Conservation (phyloP, 1,284 basidiomycete species). For the Puccinia polysora region DNA sequence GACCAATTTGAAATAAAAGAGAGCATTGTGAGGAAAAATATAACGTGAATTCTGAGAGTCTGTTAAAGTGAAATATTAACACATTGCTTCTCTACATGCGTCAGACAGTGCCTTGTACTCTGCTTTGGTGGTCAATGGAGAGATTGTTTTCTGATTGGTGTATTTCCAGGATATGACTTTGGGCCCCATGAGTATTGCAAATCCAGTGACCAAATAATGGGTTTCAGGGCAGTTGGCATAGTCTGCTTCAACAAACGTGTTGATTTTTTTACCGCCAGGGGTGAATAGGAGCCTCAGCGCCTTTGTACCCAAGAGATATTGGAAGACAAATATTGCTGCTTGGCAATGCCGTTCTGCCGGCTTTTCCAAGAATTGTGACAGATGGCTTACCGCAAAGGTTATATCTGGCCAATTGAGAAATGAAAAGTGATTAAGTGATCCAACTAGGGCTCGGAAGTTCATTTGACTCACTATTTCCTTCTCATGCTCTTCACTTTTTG, state of each 20-base stretch:
- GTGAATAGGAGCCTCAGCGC: background rate
- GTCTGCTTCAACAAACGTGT: slow-evolving; percentile 5
- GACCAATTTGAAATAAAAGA: no score
- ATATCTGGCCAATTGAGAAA: background rate
- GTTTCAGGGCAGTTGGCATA: background rate
- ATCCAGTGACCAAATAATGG: background rate
- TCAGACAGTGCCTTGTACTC: slow-evolving; percentile 58
- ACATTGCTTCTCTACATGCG: slow-evolving; percentile 54
- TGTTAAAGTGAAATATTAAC: no score
- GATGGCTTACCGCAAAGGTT: background rate
- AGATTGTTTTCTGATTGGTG: slow-evolving; percentile 53
- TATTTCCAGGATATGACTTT: slow-evolving; percentile 53
- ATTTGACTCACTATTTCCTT: no score
- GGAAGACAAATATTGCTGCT: background rate
- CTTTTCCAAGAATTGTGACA: background rate
- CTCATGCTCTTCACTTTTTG: background rate
- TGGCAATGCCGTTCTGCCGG: background rate
- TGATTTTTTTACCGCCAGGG: no score
- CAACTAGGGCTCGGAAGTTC: background rate
- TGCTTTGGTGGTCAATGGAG: slow-evolving; percentile 55
- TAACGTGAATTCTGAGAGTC: no score
- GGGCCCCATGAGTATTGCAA: background rate
- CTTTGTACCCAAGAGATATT: background rate
- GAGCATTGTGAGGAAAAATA: no score
- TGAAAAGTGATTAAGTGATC: background rate